A percentile compares a stretch with the other conserved stretches of the same genome.
These are phyloP conservation scores for Rachicladosporium sp. DNA, from an alignment of 2,329 filamentous ascomycete genomes.

Conservation along the genomic window DNA sequence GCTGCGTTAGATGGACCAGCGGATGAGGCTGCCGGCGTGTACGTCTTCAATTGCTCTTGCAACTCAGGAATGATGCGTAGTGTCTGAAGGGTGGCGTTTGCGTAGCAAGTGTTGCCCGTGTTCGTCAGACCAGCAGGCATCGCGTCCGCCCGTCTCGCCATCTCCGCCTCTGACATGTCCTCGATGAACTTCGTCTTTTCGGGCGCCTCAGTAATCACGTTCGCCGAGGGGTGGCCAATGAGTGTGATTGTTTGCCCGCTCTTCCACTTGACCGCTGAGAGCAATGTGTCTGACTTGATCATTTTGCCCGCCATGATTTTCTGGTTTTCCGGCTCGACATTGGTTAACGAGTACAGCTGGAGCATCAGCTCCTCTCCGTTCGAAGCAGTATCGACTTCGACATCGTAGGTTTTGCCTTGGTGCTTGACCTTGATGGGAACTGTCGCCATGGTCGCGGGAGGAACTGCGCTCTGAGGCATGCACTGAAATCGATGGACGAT, in stretches of 20 bases:
- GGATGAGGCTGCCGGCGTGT: conserved; percentile 26
- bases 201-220: conserved; percentile 52
- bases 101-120: conserved; percentile 93
- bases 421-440: conserved; percentile 68
- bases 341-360: conserved; percentile 88
- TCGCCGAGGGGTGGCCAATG: conserved; percentile 77
- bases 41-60: conserved; percentile 61
- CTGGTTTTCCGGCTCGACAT: conserved; percentile 90
- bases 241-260: conserved; percentile 83
- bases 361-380: conserved; percentile 91
- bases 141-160: conserved; percentile 68
- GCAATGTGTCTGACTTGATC: conserved; percentile 86
- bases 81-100: conserved; percentile 90
- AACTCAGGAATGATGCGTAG: conserved; percentile 82
- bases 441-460: conserved; percentile 17
- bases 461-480: too few species aligned
- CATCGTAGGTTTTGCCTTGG: conserved; percentile 85
- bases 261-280: conserved; percentile 76
- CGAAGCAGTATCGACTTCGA: conserved; percentile 75
- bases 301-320: conserved; percentile 92
- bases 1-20: conserved; percentile 10
- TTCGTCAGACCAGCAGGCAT: conserved; percentile 83
- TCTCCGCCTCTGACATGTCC: conserved; percentile 93
- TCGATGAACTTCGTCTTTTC: conserved; percentile 80
- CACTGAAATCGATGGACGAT: too few species aligned